phyloP scores from a whole-genome alignment of 352 stramenopile species.

The Phytophthora palmivora region DNA sequence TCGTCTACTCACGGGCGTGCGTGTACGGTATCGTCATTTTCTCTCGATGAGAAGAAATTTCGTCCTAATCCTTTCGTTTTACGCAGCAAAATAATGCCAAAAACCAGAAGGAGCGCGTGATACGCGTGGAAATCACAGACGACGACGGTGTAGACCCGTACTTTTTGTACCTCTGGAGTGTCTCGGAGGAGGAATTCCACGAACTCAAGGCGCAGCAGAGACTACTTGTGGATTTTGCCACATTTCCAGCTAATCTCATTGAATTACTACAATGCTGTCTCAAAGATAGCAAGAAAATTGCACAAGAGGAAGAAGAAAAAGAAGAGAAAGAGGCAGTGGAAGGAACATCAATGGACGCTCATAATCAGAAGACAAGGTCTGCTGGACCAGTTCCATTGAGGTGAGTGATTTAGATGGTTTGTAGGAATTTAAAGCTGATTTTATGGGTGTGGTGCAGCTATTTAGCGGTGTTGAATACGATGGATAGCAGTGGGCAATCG shows the following conservation, averaged over 20 bases:
- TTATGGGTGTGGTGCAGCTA: conserved; percentile 50
- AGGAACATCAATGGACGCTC: conserved; percentile 6
- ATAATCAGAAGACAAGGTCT: conserved; percentile 36
- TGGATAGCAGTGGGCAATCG: conserved; percentile 61
- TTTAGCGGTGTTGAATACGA: conserved; percentile 84
- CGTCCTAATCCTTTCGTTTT: background rate
- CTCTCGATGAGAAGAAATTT: background rate
- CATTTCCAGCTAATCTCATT: conserved; percentile 93
- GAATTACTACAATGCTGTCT: conserved; percentile 91
- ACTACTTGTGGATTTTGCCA: conserved; percentile 93
- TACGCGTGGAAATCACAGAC: conserved; percentile 95
- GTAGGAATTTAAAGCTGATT: conserved; percentile 2
- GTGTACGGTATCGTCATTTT: conserved; percentile 46
- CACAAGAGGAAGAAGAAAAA: conserved; percentile 29
- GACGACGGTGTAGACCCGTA: conserved; percentile 92
- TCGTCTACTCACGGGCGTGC: conserved; percentile 74
- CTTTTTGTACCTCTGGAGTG: conserved; percentile 93
- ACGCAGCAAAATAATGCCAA: conserved; percentile 71
- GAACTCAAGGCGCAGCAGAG: conserved; percentile 94
- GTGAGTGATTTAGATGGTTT: conserved; percentile 12
- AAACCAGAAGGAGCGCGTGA: conserved; percentile 88
- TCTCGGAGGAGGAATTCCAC: conserved; percentile 96
- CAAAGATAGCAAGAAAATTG: conserved; percentile 65
- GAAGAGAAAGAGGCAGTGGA: background rate
- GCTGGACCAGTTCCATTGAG: conserved; percentile 79